Evolutionary conservation across 2,329 filamentous ascomycete species (phyloP), one percentile per base, ranked within the genome.

Genomic region (Microdochium nivale): DNA sequence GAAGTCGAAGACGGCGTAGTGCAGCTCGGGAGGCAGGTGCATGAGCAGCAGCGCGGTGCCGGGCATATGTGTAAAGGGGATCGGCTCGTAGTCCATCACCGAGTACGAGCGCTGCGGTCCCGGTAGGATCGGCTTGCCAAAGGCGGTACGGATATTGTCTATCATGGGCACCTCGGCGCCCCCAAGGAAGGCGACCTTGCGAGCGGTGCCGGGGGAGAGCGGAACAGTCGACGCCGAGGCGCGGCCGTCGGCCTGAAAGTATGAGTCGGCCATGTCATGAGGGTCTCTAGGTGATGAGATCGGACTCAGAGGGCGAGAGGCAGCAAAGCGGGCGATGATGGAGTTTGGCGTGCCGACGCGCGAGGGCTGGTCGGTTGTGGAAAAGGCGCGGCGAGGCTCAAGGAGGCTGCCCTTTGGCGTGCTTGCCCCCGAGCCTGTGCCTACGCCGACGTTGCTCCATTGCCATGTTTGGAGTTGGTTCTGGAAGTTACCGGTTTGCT

Each of bases 1-100:
- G 56, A 78, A 77, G 63, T 82, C 79, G 59, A 83, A 81, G 55
- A 85, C 72, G 54, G 73, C 68, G 55, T 77, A 81, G 64, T 83
- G 80, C 11, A 85, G 68, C 65, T 85, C 81, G 0, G 74, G 65
- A 14, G 81, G 81, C 2, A 85, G 71, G 50, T 79, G 74, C 35
- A 71, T 60, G 8, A 84, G 67, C 16, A 70, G 70, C 48, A 79
- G 67, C 51, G 67, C 67, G 48, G 67, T 60, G 5, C 76, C 73
- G 1, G 75, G 75, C 49, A 65, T 68, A 49, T 79, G 76, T 49
- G 72, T 75, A 52, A 73, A 70, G 9, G 74, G 71, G n/a, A 74
- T 60, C 1, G 79, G 79, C 61, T 81, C 78, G 51, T 78, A 76
- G 64, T 81, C 78, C 61, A 76, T 81, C n/a, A 81, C 76, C 9